Percentiles rank a stretch among this genome's conserved stretches.
phyloP scores from a whole-genome alignment of 208 protist species.

The Crithidia acanthocephali region DNA sequence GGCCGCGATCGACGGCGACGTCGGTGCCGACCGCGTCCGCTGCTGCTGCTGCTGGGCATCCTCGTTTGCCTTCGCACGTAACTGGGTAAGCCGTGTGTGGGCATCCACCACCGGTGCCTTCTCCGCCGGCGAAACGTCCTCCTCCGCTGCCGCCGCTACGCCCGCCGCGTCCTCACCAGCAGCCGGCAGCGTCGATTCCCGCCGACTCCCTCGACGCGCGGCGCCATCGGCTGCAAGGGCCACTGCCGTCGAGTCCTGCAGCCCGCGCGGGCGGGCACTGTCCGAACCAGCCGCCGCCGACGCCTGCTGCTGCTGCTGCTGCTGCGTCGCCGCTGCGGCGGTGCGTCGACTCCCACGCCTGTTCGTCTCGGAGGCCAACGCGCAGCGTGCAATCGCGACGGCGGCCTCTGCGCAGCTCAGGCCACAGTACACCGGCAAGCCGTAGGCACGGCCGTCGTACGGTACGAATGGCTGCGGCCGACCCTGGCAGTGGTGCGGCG shows the following conservation, averaged over 20 bases:
- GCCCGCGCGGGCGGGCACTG: no score
- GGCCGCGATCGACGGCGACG: background rate
- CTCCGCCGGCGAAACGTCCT: slow-evolving; percentile 21
- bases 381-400: slow-evolving; percentile 3
- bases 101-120: slow-evolving; percentile 24
- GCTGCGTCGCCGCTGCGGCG: background rate
- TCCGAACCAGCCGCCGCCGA: no score
- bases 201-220: no score
- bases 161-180: background rate
- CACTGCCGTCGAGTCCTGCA: no score
- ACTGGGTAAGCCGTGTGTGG: slow-evolving; percentile 14
- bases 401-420: slow-evolving; percentile 16
- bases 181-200: no score
- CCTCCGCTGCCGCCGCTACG: background rate
- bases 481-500: background rate
- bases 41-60: slow-evolving; percentile 16
- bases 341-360: background rate
- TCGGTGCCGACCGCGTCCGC: background rate
- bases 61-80: slow-evolving; percentile 9
- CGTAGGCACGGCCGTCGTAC: slow-evolving; percentile 59
- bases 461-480: slow-evolving; percentile 39
- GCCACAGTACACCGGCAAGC: slow-evolving; percentile 21
- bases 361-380: background rate
- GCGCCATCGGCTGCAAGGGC: no score
- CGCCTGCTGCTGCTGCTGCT: background rate